These are phyloP conservation scores for Torulaspora microellipsoides DNA, from an alignment of 805 yeast genomes.

Conservation along the genomic window DNA sequence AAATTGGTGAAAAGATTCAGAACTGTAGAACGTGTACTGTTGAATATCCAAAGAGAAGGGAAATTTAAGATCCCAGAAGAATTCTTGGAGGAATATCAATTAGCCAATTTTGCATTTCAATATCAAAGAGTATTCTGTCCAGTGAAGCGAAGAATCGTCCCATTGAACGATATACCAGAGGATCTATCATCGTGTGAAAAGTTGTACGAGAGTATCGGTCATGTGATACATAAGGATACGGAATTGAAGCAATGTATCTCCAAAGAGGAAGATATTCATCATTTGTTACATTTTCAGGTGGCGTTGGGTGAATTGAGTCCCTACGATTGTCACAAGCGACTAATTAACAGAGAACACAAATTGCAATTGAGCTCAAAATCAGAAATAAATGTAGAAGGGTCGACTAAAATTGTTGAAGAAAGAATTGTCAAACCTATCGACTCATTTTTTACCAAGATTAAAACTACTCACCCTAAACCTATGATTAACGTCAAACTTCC, in stretches of 20 bases:
- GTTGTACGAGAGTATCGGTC: constrained; percentile 40
- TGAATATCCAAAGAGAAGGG: constrained; percentile 56
- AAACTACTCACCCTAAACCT: not conserved
- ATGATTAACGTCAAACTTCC: not conserved
- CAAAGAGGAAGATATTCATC: constrained; percentile 36
- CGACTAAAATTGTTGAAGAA: not conserved
- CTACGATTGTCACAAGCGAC: constrained; percentile 34
- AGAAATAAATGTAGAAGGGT: constrained; percentile 3
- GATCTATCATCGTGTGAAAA: constrained; percentile 26
- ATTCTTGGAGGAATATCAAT: constrained; percentile 54
- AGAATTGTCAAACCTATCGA: constrained; percentile 14
- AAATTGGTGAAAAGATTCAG: constrained; percentile 48
- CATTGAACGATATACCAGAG: constrained; percentile 54
- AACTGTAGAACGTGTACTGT: constrained; percentile 51
- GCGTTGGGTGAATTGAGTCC: constrained; percentile 72
- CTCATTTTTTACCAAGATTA: constrained; percentile 19
- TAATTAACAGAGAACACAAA: constrained; percentile 31
- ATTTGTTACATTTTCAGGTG: constrained; percentile 47
- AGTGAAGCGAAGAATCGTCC: constrained; percentile 39
- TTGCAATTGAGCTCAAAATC: constrained; percentile 29
- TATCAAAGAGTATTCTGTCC: constrained; percentile 87
- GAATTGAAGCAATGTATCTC: constrained; percentile 22
- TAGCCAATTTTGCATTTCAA: constrained; percentile 75
- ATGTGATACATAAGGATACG: constrained; percentile 23
- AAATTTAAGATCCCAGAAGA: constrained; percentile 50